Base-by-base conservation (phyloP, 371 early-diverging fungal genomes). In the Lichtheimia ramosa region DNA sequence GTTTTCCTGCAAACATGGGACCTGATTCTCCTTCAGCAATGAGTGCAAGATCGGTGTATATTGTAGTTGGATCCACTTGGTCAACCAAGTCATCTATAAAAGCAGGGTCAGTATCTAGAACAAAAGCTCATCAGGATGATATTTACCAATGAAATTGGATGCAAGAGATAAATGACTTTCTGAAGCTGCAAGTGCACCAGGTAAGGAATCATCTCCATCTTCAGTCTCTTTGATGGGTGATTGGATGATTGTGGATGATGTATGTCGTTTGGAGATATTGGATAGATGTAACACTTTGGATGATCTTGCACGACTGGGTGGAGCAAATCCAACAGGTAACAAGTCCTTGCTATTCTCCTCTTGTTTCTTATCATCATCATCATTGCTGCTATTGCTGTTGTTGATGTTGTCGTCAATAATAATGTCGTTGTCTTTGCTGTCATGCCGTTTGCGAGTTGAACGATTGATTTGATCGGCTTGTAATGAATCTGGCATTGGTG, bases 21-120 rank as follows among this genome's bases (percentile, higher is more conserved):
- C 92, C 92, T 7, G 86, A 89, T 60, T 91, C 92, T 39, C 92
- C 92, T 71, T 89, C 92, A 13, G 92, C 92, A 57, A 90, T 85
- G 48, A 79, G 65, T 21, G 72, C 72, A 50, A 84, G 67, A 54
- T 85, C 79, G 12, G 73, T 65, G 56, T 83, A 86, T 4, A 80
- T 28, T n/a, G 65, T 56, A 10, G 54, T 61, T 2, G 83, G 82
- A 52, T 86, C 83, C 10, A 77, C 72, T 23, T 57, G 62, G 51
- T 83, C 73, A 16, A 76, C 60, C 7, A 77, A 46, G 24, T 82
- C 82, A 46, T 76, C 75, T 68, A 20, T 16, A 4, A 12, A 12
- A 21, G 7, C 12, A 0, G 25, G n/a, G 7, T 21, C 20, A 16
- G 14, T 7, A 12, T 41, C 7, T 13, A 15, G 13, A 50, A 3